Percentiles rank a stretch among this genome's conserved stretches.
These are phyloP conservation scores for Suillus occidentalis DNA, from an alignment of 768 basidiomycete genomes.

Conservation along the genomic window DNA sequence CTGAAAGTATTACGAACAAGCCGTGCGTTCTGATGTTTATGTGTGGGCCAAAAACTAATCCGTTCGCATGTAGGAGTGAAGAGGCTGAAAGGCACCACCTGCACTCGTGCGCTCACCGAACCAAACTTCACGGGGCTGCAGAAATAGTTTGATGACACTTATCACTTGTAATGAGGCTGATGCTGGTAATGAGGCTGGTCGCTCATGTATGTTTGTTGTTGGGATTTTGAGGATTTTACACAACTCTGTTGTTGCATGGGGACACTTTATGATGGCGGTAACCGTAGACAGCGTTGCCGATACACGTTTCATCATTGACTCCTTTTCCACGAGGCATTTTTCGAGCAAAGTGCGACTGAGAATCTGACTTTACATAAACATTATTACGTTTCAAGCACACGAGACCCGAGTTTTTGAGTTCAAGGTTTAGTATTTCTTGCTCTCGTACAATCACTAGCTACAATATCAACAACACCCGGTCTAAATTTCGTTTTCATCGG, in stretches of 20 bases:
- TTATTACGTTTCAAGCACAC: not conserved
- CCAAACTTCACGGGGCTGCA: conserved; percentile 5
- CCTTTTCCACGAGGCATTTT: not conserved
- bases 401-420: not conserved
- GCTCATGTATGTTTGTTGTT: not conserved
- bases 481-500: not conserved
- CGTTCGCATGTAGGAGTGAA: conserved; percentile 5
- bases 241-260: not conserved
- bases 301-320: not conserved
- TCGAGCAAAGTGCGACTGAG: not conserved
- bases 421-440: not conserved
- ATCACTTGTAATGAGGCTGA: not conserved
- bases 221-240: not conserved
- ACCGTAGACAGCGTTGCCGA: not conserved
- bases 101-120: conserved; percentile 4
- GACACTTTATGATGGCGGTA: not conserved
- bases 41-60: not conserved
- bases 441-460: not conserved
- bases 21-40: conserved; percentile 32
- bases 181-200: not conserved
- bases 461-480: not conserved
- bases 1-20: conserved; percentile 47
- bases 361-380: not conserved
- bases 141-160: conserved; percentile 1
- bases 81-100: conserved; percentile 6